Evolutionary conservation across 768 basidiomycete genomes (phyloP), one percentile per base, ranked within the genome.

Genomic region (Lactarius hengduanensis): DNA sequence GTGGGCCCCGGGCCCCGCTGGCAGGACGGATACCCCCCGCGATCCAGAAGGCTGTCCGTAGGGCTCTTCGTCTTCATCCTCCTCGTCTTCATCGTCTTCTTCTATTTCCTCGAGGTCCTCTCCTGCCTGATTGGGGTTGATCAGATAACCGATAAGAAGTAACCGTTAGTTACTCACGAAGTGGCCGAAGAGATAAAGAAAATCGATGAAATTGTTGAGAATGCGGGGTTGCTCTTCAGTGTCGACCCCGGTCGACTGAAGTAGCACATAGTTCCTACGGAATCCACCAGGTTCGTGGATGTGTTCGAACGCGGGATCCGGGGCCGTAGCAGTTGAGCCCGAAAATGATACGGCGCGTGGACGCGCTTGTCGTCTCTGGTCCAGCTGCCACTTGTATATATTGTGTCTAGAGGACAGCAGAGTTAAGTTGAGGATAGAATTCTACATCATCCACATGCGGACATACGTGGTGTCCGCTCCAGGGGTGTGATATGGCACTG

Each of bases 221-320:
- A 94, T 80, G 57, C 86, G 84, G 16, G 77, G 82, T n/a, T 71
- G 65, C 26, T 74, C 70, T 26, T 77, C 74, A 1, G 79, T 78
- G 67, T 89, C 88, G 50, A 83, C 84, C 20, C 76, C 73, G 10
- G 86, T 86, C 65, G 88, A 84, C 67, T 90, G 86, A 63, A 91
- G 76, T 36, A 89, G 78, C 9, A 98, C 80, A 75, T 93, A 97
- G 76, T 96, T 93, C 61, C 96, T 82, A 71, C 96, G 83, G 77
- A 98, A 97, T 1, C 95, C 96, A 63, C 96, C 96, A 0, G 96
- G 96, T 74, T 96, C 92, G 68, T 94, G 93, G 61, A 98, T 94
- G 71, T 96, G 93, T 72, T 95, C 90, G 64, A 97, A 91, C 2
- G 84, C 90, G 22, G 96, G 92, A 73, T 92, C 84, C 8, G 80